Base-by-base conservation (phyloP, 805 yeast species). In the Geotrichum ghanense region DNA sequence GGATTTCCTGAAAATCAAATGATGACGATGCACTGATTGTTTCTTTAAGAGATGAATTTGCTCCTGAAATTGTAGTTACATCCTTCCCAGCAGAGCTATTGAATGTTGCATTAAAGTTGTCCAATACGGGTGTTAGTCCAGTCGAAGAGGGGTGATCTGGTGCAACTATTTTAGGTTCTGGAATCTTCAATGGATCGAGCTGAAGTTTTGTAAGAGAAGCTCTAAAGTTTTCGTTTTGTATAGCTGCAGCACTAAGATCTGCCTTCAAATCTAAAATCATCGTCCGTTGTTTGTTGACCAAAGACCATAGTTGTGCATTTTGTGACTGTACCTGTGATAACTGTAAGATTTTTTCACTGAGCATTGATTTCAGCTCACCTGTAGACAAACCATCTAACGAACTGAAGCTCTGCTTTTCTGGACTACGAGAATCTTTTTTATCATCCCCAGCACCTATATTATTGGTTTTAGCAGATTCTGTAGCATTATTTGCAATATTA, bases 291-390 rank as follows among this genome's bases (percentile, higher is more conserved):
- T 51, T 46, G 31, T 50, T 50, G 40, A 54, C 56, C 41, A 54
- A 42, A 37, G 48, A 27, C 58, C 58, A 54, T 26, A 55, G 50
- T 45, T 55, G 56, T 4, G 54, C 39, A 41, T 54, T 55, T 46
- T 55, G 57, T 26, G 44, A 31, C 45, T 48, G 51, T 22, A 51
- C 37, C 43, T 52, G 53, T 5, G 53, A 41, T 20, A 54, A 40
- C 45, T 52, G 53, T 9, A 47, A 23, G 21, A 48, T 43, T 41
- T 53, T 48, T 17, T 54, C 55, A 22, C 52, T 45, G 23, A 53
- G 34, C 22, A 53, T 34, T 14, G 14, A 14, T 34, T 49, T 45
- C 22, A 52, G 49, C 24, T 49, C 43, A 16, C 31, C 37, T 6
- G 14, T 39, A 7, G 42, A 39, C 5, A 39, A 12, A 12, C 16